A percentile compares a stretch with the other conserved stretches of the same genome.
These are phyloP conservation scores for Heritiera fomes DNA, from an alignment of 345 rosid genomes.

Conservation along the genomic window DNA sequence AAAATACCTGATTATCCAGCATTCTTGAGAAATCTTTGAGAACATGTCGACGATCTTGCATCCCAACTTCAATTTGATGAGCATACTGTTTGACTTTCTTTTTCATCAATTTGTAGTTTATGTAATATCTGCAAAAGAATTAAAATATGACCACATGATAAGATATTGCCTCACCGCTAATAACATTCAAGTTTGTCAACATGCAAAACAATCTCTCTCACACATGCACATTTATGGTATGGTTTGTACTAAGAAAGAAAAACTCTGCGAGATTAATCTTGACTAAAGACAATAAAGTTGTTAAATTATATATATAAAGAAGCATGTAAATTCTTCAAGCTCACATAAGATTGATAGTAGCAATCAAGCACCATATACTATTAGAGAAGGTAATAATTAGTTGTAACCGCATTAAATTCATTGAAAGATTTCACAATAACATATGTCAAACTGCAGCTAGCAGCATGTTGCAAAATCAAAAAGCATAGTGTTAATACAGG, in stretches of 20 bases:
- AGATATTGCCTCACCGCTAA: not conserved
- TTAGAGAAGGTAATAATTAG: not conserved
- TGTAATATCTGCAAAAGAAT: constrained; percentile 65
- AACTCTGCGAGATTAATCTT: not conserved
- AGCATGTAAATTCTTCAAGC: not conserved
- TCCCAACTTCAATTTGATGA: constrained; percentile 76
- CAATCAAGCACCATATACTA: not conserved
- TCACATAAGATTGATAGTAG: not conserved
- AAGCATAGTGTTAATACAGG: not conserved
- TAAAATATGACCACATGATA: not conserved
- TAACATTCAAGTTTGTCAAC: not conserved
- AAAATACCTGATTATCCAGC: constrained; percentile 84
- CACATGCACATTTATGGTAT: not conserved
- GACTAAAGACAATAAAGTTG: not conserved
- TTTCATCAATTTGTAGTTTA: constrained; percentile 94
- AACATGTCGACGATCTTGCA: constrained; percentile 78
- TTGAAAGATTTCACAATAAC: constrained; percentile 4
- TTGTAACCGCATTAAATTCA: not conserved
- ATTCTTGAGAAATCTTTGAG: constrained; percentile 98
- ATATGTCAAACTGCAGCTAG: not conserved
- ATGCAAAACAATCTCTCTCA: not conserved
- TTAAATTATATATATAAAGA: not conserved
- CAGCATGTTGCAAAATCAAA: not conserved
- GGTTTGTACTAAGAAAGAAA: not conserved
- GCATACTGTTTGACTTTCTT: constrained; percentile 85